Conservation (phyloP, 305 asterid species). For the Fraxinus platypoda region DNA sequence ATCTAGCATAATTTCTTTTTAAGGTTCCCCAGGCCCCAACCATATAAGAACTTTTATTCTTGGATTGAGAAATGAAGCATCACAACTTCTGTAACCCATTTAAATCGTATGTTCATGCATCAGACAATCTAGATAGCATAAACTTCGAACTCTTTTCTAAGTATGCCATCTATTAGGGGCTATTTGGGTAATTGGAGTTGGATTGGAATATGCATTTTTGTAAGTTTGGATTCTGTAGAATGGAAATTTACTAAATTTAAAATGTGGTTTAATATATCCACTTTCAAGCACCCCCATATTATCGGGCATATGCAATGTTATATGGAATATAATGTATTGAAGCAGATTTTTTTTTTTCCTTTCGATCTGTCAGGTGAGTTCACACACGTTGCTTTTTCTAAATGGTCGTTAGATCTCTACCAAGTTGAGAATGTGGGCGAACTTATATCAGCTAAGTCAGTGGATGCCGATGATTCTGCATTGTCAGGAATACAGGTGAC, state of each 20-base stretch:
- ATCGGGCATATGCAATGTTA: background rate
- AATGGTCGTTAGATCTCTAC: constrained; percentile 92
- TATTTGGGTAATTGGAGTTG: background rate
- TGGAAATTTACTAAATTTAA: no score
- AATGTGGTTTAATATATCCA: background rate
- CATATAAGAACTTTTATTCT: background rate
- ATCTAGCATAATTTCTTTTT: background rate
- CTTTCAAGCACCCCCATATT: background rate
- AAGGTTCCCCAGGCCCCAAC: background rate
- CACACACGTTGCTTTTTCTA: constrained; percentile 79
- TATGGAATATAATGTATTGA: no score
- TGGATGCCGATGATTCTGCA: constrained; percentile 92
- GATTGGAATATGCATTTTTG: background rate
- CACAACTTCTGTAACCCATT: background rate
- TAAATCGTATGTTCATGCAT: background rate
- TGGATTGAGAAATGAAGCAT: background rate
- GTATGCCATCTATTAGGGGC: background rate
- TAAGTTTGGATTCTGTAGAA: background rate
- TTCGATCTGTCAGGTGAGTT: constrained; percentile 68
- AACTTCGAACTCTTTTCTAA: background rate
- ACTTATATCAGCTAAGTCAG: constrained; percentile 77
- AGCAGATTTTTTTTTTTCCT: no score
- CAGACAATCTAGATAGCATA: background rate
- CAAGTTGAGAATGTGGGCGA: constrained; percentile 84
- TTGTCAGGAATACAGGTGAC: constrained; percentile 83